These are phyloP conservation scores for Penicillium dipodomyicola DNA, from an alignment of 495 filamentous ascomycete species.

Conservation along the genomic window DNA sequence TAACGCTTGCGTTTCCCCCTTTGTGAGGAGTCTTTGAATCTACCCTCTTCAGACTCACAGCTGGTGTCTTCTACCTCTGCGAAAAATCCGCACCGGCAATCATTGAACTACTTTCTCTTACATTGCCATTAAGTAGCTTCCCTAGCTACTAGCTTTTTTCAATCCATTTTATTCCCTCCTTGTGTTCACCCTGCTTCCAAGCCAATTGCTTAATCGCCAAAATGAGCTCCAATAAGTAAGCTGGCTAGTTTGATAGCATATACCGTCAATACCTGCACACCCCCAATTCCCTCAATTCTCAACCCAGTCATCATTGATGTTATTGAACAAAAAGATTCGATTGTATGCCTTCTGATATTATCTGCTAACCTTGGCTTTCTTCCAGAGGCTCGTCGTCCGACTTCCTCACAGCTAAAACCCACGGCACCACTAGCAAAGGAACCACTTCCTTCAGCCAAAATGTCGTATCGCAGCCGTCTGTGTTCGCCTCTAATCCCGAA, in stretches of 20 bases:
- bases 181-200: not conserved
- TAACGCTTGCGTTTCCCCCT: not conserved
- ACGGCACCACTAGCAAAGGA: not conserved
- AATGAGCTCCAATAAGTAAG: conserved; percentile 8
- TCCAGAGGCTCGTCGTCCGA: not conserved
- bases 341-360: not conserved
- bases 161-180: not conserved
- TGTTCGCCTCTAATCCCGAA: not conserved
- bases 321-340: not conserved
- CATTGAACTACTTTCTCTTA: not conserved
- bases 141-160: not conserved
- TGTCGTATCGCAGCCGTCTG: not conserved
- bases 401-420: not conserved
- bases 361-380: not conserved
- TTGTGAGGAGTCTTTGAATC: not conserved
- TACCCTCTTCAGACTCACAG: not conserved
- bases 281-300: not conserved
- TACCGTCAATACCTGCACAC: not conserved
- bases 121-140: not conserved
- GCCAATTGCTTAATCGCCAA: not conserved
- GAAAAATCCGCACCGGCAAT: not conserved
- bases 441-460: not conserved
- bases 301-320: conserved; percentile 1
- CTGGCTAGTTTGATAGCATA: not conserved
- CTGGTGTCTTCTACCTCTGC: not conserved